phyloP scores from a whole-genome alignment of 805 yeast species.

The Candida morakotiae region DNA sequence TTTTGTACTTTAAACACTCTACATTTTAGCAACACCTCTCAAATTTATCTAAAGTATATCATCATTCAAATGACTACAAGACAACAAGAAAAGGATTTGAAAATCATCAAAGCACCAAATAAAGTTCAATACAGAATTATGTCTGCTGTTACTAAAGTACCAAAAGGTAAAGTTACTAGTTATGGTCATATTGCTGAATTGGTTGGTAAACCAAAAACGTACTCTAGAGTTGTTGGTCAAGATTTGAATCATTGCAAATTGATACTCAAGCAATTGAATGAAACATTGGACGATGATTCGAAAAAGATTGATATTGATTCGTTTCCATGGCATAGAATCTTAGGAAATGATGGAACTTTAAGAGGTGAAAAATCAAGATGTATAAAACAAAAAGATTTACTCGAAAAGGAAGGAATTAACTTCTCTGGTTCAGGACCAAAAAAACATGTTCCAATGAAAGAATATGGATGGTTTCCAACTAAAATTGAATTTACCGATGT shows the following conservation, averaged over 20 bases:
- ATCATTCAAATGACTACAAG: neutral
- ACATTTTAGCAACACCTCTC: too few relatives aligned
- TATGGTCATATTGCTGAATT: constrained; percentile 73
- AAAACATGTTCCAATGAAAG: constrained; percentile 33
- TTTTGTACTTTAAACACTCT: neutral
- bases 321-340: constrained; percentile 82
- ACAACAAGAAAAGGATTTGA: constrained; percentile 3
- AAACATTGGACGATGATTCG: constrained; percentile 14
- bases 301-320: constrained; percentile 16
- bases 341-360: constrained; percentile 62
- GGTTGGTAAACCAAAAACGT: constrained; percentile 55
- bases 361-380: constrained; percentile 41
- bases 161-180: constrained; percentile 61
- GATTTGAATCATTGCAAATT: constrained; percentile 49
- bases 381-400: constrained; percentile 39
- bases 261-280: constrained; percentile 20
- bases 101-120: constrained; percentile 2
- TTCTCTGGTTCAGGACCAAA: constrained; percentile 27
- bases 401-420: constrained; percentile 46
- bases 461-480: constrained; percentile 71
- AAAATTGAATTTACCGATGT: constrained; percentile 23
- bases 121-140: constrained; percentile 1
- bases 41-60: too few relatives aligned
- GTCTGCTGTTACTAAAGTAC: constrained; percentile 36
- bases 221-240: constrained; percentile 68